Percentiles rank a stretch among this genome's conserved stretches.
phyloP scores from a whole-genome alignment of 2,329 filamentous ascomycete genomes.

The Amauroascus niger region DNA sequence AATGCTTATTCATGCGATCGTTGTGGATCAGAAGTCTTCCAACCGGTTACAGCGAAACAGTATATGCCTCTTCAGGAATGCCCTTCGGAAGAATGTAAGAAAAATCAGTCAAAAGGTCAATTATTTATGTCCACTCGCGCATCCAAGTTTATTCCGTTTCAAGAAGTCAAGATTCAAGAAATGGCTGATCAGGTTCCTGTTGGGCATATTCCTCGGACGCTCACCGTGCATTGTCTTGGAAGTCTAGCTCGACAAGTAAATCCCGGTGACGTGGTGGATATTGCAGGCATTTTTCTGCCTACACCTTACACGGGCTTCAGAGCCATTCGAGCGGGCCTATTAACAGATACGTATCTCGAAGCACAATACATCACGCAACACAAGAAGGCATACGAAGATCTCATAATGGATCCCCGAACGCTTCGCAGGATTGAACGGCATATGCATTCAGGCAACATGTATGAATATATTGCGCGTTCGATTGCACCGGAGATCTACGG shows the following conservation, averaged over 20 bases:
- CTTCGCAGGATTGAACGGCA: conserved; percentile 78
- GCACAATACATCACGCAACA: conserved; percentile 89
- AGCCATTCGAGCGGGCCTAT: conserved; percentile 87
- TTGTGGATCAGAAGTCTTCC: conserved; percentile 95
- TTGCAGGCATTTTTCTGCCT: conserved; percentile 90
- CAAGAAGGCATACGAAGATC: conserved; percentile 95
- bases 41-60: conserved; percentile 83
- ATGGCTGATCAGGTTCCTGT: conserved; percentile 99
- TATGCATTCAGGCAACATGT: conserved; percentile 77
- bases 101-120: conserved; percentile 86
- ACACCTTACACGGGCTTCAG: conserved; percentile 99
- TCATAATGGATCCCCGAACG: conserved; percentile 69
- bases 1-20: conserved; percentile 97
- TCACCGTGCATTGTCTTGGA: conserved; percentile 85
- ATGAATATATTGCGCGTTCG: conserved; percentile 88
- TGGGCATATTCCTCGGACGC: conserved; percentile 84
- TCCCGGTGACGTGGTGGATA: conserved; percentile 87
- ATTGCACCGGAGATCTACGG: conserved; percentile 97
- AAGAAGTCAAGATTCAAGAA: conserved; percentile 97
- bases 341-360: conserved; percentile 95
- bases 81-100: conserved; percentile 78
- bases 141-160: conserved; percentile 94
- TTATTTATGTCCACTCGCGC: conserved; percentile 90
- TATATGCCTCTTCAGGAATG: conserved; percentile 81
- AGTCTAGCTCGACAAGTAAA: conserved; percentile 77